Percentiles rank a stretch among this genome's conserved stretches.
These are phyloP conservation scores for Ramicandelaber brevisporus DNA, from an alignment of 192 early-diverging fungal species.

Conservation along the genomic window DNA sequence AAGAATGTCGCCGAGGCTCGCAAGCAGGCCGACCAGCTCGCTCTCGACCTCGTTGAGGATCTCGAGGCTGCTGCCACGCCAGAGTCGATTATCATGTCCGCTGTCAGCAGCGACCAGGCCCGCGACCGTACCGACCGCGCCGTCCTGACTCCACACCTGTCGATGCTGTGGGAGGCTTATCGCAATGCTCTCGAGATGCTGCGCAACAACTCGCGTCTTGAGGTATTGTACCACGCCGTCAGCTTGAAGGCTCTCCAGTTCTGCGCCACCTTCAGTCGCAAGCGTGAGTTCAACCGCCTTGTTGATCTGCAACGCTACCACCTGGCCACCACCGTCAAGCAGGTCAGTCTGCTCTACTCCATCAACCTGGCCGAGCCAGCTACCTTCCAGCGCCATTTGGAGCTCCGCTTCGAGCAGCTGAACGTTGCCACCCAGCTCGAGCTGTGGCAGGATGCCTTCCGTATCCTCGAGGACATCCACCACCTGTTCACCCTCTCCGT, in stretches of 20 bases:
- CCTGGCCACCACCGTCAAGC: slow-evolving; percentile 71
- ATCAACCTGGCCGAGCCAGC: slow-evolving; percentile 92
- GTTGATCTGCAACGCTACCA: slow-evolving; percentile 93
- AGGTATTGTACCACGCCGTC: slow-evolving; percentile 76
- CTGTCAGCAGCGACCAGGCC: slow-evolving; percentile 77
- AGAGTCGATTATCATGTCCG: slow-evolving; percentile 85
- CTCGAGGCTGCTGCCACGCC: slow-evolving; percentile 91
- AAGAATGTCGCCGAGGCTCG: slow-evolving; percentile 74
- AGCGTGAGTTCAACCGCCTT: slow-evolving; percentile 95
- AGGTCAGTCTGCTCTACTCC: slow-evolving; percentile 68
- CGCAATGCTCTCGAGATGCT: slow-evolving; percentile 88
- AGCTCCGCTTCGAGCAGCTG: slow-evolving; percentile 86
- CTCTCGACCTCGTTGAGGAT: slow-evolving; percentile 66
- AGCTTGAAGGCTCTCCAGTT: slow-evolving; percentile 89
- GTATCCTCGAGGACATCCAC: slow-evolving; percentile 93
- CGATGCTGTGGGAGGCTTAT: slow-evolving; percentile 99
- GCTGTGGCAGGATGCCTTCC: slow-evolving; percentile 97
- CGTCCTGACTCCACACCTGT: slow-evolving; percentile 95
- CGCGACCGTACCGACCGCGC: slow-evolving; percentile 95
- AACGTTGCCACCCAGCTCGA: slow-evolving; percentile 90
- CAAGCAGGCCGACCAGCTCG: slow-evolving; percentile 70
- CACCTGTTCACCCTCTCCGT: slow-evolving; percentile 55
- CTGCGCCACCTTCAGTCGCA: slow-evolving; percentile 80
- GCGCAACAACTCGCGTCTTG: slow-evolving; percentile 86
- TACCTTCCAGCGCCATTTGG: slow-evolving; percentile 86